Conservation (phyloP, 139 green algal genomes). For the Chlamydomonas incerta region DNA sequence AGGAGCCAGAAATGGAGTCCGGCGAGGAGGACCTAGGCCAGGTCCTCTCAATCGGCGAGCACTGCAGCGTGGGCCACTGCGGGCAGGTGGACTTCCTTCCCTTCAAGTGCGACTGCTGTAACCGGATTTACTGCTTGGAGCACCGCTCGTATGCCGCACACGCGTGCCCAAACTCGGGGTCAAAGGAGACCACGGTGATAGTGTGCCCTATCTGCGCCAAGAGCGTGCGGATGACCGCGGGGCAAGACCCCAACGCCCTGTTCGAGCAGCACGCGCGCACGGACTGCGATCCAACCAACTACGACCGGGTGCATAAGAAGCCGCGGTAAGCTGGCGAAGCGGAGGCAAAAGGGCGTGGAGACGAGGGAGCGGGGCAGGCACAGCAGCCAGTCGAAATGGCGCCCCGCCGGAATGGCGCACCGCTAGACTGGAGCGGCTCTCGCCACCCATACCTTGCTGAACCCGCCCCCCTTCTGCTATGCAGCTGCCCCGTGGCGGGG, state of each 20-base stretch:
- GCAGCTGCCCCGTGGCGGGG: constrained; percentile 33
- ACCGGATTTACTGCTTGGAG: constrained; percentile 74
- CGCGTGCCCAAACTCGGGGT: constrained; percentile 54
- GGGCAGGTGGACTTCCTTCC: constrained; percentile 83
- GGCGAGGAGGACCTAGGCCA: too few species aligned
- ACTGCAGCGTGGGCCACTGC: constrained; percentile 48
- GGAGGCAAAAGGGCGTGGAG: not conserved
- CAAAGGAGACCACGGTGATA: constrained; percentile 51
- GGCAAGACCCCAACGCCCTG: constrained; percentile 60
- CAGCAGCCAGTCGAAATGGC: too few species aligned
- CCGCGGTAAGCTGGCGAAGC: not conserved
- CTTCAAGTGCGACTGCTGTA: constrained; percentile 77
- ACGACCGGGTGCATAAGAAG: constrained; percentile 76
- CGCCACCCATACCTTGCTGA: not conserved
- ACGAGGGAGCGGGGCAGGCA: too few species aligned
- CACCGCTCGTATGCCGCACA: constrained; percentile 71
- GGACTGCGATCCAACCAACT: constrained; percentile 82
- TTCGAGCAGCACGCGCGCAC: constrained; percentile 60
- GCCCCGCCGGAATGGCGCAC: too few species aligned
- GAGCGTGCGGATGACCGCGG: constrained; percentile 19
- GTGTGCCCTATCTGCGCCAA: constrained; percentile 84
- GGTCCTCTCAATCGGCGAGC: too few species aligned
- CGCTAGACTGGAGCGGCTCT: too few species aligned
- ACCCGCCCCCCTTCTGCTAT: not conserved
- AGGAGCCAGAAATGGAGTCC: too few species aligned